Percentiles rank a stretch among this genome's conserved stretches.
Evolutionary conservation across 2,329 filamentous ascomycete genomes (phyloP).

Genomic region (Trichophyton benhamiae): DNA sequence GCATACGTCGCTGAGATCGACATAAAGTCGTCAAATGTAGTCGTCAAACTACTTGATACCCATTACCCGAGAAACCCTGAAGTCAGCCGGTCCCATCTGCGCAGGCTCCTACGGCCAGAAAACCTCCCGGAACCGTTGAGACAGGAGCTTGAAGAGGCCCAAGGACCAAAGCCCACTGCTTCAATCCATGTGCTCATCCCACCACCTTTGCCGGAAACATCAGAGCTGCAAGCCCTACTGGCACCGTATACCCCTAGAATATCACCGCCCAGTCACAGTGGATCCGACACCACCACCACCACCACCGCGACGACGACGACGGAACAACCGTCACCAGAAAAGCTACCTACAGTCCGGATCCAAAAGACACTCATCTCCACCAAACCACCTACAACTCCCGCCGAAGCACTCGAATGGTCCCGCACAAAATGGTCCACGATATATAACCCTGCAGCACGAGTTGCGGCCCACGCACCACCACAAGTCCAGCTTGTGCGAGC

Average conservation of each 20-base stretch:
- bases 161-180: constrained; percentile 9
- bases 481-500: constrained; percentile 26
- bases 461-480: constrained; percentile 32
- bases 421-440: constrained; percentile 32
- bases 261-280: background rate
- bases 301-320: background rate
- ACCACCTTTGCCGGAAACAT: constrained; percentile 28
- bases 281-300: constrained; percentile 4
- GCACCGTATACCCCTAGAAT: constrained; percentile 24
- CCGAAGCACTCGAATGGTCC: constrained; percentile 34
- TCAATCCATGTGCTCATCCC: constrained; percentile 32
- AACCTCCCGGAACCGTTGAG: constrained; percentile 23
- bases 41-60: constrained; percentile 33
- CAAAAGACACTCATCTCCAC: constrained; percentile 28
- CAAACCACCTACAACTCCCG: constrained; percentile 27
- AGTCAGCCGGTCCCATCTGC: constrained; percentile 26
- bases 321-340: background rate
- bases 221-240: constrained; percentile 25
- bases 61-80: constrained; percentile 25
- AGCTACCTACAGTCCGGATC: constrained; percentile 16
- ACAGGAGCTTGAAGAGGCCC: background rate
- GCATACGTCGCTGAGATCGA: constrained; percentile 35
- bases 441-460: constrained; percentile 35
- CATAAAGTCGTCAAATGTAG: constrained; percentile 32
- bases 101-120: constrained; percentile 30